Base-by-base conservation (phyloP, 2,329 filamentous ascomycete species). In the Parasarocladium wereldwijsianum region DNA sequence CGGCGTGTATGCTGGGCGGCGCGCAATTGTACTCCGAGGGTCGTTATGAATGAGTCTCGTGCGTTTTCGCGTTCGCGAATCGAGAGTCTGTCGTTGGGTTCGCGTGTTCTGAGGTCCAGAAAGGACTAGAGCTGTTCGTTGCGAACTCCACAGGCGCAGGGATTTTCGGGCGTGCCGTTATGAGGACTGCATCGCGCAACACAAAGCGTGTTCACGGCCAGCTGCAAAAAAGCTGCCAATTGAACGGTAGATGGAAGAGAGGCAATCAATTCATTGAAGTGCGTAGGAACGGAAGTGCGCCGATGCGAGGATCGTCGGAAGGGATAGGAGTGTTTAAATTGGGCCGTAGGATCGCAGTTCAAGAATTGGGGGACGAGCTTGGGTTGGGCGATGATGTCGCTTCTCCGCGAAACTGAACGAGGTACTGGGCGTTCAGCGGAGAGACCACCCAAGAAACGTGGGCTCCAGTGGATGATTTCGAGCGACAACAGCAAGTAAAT, bases 1-100 rank as follows among this genome's bases (percentile, higher is more conserved):
- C 40, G 43, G 47, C 53, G 52, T 55, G 32, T 50, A 45, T 52
- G n/a, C n/a, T n/a, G n/a, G n/a, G n/a, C 41, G 49, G 38, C 38
- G 33, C 34, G 21, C 26, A 32, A 33, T 29, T 10, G 17, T 31
- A 31, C 29, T 24, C 25, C 26, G 28, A 34, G 23, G 33, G 28
- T 18, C 17, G 21, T 14, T 10, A 14, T 8, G 20, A 18, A 29
- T 24, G 19, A 17, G 21, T 16, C 11, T 28, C 19, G 20, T 24
- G 27, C 17, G 29, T 32, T 27, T 14, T 33, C 28, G 33, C 32
- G 29, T 6, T 8, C 28, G n/a, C 26, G 16, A 17, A 18, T 19
- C 11, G 14, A 9, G 26, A n/a, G 11, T 11, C 11, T 19, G 17
- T 18, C 22, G 22, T 12, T 24, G 6, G 11, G 12, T 24, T n/a